Evolutionary conservation across 306 rosid genomes (phyloP).

Genomic region (Heteromeles arbutifolia): DNA sequence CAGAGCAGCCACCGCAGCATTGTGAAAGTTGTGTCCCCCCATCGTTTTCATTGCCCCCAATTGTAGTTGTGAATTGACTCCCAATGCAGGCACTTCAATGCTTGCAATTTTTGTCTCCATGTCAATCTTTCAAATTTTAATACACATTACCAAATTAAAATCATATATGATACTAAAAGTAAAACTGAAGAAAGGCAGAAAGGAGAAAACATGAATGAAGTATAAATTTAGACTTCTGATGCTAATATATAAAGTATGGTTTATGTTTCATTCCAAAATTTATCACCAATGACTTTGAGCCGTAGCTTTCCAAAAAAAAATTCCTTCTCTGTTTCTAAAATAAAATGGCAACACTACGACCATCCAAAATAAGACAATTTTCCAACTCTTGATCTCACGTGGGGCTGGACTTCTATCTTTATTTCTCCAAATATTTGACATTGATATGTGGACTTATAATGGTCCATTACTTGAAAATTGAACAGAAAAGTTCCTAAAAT

Average conservation of each 20-base stretch:
- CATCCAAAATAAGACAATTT: neutral
- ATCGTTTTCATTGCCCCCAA: slow-evolving; percentile 20
- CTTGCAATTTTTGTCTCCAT: slow-evolving; percentile 17
- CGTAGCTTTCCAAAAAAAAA: neutral
- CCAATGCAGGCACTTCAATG: slow-evolving; percentile 24
- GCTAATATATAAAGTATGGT: neutral
- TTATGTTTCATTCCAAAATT: neutral
- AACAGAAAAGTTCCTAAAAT: neutral
- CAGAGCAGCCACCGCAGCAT: slow-evolving; percentile 29
- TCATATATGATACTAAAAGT: neutral
- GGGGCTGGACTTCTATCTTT: neutral
- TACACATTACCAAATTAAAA: neutral
- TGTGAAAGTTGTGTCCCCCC: slow-evolving; percentile 24
- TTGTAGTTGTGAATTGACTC: slow-evolving; percentile 18
- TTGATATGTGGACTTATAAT: neutral
- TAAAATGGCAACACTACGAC: neutral
- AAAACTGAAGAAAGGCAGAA: neutral
- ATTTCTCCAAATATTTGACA: no score
- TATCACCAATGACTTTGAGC: neutral
- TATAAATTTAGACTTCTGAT: neutral
- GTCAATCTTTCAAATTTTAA: slow-evolving; percentile 5
- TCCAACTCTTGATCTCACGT: neutral
- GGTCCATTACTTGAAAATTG: neutral
- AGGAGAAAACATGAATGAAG: neutral
- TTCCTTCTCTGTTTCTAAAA: neutral